Conservation (phyloP, 306 rosid genomes). For the Inga leiocalycina region DNA sequence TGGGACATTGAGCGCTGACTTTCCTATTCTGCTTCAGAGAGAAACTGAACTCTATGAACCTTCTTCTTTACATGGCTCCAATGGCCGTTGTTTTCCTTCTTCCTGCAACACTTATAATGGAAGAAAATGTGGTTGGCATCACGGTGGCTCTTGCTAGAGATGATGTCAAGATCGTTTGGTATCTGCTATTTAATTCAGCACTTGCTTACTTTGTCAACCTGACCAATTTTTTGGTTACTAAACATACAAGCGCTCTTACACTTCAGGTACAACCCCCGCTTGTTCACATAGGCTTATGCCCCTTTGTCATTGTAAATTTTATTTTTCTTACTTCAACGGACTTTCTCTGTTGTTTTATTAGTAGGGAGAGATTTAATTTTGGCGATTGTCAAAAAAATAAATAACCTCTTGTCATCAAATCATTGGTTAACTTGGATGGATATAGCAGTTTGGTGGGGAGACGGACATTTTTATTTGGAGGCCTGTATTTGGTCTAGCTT, state of each 20-base stretch:
- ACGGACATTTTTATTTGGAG: neutral
- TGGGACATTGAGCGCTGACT: constrained; percentile 32
- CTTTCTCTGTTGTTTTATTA: constrained; percentile 13
- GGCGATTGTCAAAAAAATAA: constrained; percentile 31
- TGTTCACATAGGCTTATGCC: constrained; percentile 11
- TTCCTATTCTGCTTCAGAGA: constrained; percentile 62
- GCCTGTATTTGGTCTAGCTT: constrained; percentile 10
- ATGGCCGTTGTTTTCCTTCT: constrained; percentile 96
- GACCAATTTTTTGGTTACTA: constrained; percentile 97
- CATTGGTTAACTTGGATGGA: neutral
- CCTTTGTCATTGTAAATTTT: constrained; percentile 6
- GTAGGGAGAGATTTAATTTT: constrained; percentile 22
- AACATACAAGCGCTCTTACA: constrained; percentile 96
- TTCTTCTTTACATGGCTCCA: constrained; percentile 99
- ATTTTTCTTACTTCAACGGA: constrained; percentile 12
- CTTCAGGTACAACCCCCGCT: constrained; percentile 79
- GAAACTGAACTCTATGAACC: constrained; percentile 99
- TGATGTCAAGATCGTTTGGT: constrained; percentile 90
- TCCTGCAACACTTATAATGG: constrained; percentile 97
- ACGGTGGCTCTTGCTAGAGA: constrained; percentile 98
- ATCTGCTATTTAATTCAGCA: constrained; percentile 84
- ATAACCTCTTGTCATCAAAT: constrained; percentile 6
- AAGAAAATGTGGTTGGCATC: constrained; percentile 96
- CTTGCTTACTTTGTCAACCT: constrained; percentile 95
- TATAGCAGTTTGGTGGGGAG: neutral